Evolutionary conservation across 495 filamentous ascomycete species (phyloP).

Genomic region (Hypoxylon fuscum): DNA sequence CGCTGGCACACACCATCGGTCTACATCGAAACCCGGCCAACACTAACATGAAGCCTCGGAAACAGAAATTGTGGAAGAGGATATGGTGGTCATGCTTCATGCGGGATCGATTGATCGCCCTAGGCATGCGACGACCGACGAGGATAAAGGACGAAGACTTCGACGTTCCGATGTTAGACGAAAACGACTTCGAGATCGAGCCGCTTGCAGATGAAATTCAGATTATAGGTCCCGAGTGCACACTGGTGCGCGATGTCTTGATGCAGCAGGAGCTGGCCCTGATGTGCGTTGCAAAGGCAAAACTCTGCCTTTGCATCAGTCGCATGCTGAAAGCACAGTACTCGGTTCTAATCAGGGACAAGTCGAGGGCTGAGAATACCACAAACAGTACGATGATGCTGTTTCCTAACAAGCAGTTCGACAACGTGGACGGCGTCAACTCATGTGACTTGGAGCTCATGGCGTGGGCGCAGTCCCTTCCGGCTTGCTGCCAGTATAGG

Average conservation of each 20-base stretch:
- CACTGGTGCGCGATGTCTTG: constrained; percentile 67
- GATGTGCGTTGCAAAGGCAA: constrained; percentile 91
- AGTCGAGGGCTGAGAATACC: constrained; percentile 71
- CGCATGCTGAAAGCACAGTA: constrained; percentile 87
- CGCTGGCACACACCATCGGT: constrained; percentile 83
- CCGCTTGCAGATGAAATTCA: constrained; percentile 69
- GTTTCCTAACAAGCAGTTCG: constrained; percentile 82
- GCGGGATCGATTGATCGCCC: constrained; percentile 84
- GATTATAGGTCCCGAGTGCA: constrained; percentile 71
- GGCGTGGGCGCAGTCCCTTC: constrained; percentile 75
- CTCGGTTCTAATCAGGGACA: constrained; percentile 83
- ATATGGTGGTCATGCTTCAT: constrained; percentile 97
- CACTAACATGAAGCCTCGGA: constrained; percentile 69
- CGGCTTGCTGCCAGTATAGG: constrained; percentile 70
- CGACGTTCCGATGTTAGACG: constrained; percentile 85
- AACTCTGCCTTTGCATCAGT: constrained; percentile 85
- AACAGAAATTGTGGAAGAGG: constrained; percentile 83
- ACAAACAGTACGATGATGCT: constrained; percentile 89
- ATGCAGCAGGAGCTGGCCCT: constrained; percentile 78
- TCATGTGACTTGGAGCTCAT: constrained; percentile 76
- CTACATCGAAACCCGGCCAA: constrained; percentile 83
- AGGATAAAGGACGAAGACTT: constrained; percentile 90
- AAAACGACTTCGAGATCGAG: constrained; percentile 84
- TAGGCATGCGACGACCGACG: constrained; percentile 90
- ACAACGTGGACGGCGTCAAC: constrained; percentile 77